Evolutionary conservation across 139 green algal species (phyloP).

Genomic region (Chlamydomonas sp.): DNA sequence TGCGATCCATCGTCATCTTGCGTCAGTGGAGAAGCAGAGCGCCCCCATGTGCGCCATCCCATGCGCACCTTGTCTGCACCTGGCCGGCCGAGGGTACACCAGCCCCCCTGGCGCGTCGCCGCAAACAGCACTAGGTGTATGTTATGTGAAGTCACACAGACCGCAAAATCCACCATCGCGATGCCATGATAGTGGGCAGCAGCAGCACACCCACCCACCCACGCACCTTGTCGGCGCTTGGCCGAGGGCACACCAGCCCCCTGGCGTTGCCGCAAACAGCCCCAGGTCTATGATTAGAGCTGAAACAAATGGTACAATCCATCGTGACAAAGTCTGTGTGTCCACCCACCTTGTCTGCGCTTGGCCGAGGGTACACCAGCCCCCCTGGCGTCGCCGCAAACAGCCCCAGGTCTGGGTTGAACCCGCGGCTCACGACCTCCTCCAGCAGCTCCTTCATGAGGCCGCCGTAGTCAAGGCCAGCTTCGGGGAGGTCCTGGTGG

Average conservation of each 20-base stretch:
- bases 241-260: neutral
- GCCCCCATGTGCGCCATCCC: too few relatives aligned
- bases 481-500: too few relatives aligned
- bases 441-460: slow-evolving; percentile 82
- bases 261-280: neutral
- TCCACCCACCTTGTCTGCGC: slow-evolving; percentile 44
- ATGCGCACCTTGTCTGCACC: neutral
- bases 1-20: neutral
- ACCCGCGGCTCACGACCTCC: slow-evolving; percentile 28
- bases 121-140: neutral
- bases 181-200: neutral
- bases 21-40: neutral
- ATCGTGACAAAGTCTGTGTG: too few relatives aligned
- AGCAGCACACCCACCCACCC: neutral
- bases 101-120: neutral
- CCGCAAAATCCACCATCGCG: neutral
- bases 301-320: too few relatives aligned
- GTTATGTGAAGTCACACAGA: neutral
- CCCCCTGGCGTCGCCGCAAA: slow-evolving; percentile 47
- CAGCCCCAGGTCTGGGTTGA: slow-evolving; percentile 50
- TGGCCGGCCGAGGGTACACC: neutral
- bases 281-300: slow-evolving; percentile 4
- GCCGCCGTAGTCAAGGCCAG: slow-evolving; percentile 76
- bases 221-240: neutral
- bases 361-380: slow-evolving; percentile 50